These are phyloP conservation scores for Oryza glaberrima DNA, from an alignment of 176 grass and related monocot species.

Conservation along the genomic window DNA sequence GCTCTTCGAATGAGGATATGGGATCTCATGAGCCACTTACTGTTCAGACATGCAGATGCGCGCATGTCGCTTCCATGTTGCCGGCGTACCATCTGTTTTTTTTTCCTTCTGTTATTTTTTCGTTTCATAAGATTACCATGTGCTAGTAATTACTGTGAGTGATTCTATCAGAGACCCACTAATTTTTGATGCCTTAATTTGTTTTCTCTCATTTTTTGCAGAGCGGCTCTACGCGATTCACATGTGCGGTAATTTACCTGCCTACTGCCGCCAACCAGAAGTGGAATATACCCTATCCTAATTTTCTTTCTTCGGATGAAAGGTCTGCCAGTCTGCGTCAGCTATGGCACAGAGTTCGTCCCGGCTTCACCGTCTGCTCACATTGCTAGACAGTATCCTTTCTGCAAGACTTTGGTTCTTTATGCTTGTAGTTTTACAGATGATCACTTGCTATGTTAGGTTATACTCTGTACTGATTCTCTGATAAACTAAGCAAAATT, in stretches of 20 bases:
- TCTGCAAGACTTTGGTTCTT: not conserved
- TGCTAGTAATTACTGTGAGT: not conserved
- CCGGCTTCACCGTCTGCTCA: constrained; percentile 92
- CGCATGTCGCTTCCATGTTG: not conserved
- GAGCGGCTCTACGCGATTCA: not conserved
- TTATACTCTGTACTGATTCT: not conserved
- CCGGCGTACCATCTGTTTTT: too few species aligned
- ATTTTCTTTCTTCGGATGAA: constrained; percentile 37
- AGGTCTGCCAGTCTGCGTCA: constrained; percentile 30
- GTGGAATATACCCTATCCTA: too few species aligned
- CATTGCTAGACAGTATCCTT: constrained; percentile 59
- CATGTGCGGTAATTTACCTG: constrained; percentile 4
- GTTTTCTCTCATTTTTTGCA: not conserved
- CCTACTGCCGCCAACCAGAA: not conserved
- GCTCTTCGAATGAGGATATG: not conserved
- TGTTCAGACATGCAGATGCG: not conserved
- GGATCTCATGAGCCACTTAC: not conserved
- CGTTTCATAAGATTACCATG: too few species aligned
- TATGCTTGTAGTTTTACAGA: not conserved
- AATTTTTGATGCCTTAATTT: not conserved
- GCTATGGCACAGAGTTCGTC: constrained; percentile 81
- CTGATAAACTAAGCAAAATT: not conserved
- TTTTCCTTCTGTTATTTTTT: not conserved
- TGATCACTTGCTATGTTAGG: not conserved
- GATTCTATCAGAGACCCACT: not conserved